phyloP scores from a whole-genome alignment of 768 basidiomycete species.

The Mycena amicta region DNA sequence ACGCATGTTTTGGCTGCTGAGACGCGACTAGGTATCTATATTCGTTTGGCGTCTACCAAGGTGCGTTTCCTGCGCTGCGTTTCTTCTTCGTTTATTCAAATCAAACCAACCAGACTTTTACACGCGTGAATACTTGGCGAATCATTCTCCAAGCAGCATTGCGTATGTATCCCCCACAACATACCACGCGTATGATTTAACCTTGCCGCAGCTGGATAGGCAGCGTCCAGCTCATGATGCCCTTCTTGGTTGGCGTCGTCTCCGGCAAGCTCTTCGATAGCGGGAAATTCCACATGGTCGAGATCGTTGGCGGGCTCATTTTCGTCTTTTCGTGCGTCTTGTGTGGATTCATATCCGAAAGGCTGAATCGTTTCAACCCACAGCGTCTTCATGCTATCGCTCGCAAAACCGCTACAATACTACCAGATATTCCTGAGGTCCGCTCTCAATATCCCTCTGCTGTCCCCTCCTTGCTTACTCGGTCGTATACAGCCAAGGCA shows the following conservation, averaged over 20 bases:
- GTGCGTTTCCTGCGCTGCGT: not conserved
- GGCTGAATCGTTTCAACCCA: constrained; percentile 19
- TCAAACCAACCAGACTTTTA: constrained; percentile 8
- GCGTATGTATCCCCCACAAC: not conserved
- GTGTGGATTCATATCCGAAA: no score
- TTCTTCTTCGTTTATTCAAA: no score
- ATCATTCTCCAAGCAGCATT: constrained; percentile 16
- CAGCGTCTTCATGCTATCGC: constrained; percentile 43
- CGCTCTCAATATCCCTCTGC: no score
- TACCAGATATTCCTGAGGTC: constrained; percentile 29
- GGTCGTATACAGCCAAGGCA: constrained; percentile 14
- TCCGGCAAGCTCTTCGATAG: constrained; percentile 26
- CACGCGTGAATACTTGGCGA: constrained; percentile 6
- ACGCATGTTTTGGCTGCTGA: not conserved
- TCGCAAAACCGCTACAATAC: constrained; percentile 37
- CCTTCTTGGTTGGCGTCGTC: constrained; percentile 22
- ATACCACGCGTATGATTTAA: not conserved
- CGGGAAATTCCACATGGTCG: constrained; percentile 20
- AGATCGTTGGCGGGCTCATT: constrained; percentile 19
- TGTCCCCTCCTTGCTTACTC: not conserved
- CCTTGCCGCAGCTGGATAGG: constrained; percentile 25
- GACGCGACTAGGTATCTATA: constrained; percentile 3
- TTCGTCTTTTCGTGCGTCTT: constrained; percentile 23
- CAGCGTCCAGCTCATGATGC: constrained; percentile 27
- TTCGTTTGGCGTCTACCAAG: constrained; percentile 13